Evolutionary conservation across 805 yeast genomes (phyloP).

Genomic region (Hanseniaspora thailandica): DNA sequence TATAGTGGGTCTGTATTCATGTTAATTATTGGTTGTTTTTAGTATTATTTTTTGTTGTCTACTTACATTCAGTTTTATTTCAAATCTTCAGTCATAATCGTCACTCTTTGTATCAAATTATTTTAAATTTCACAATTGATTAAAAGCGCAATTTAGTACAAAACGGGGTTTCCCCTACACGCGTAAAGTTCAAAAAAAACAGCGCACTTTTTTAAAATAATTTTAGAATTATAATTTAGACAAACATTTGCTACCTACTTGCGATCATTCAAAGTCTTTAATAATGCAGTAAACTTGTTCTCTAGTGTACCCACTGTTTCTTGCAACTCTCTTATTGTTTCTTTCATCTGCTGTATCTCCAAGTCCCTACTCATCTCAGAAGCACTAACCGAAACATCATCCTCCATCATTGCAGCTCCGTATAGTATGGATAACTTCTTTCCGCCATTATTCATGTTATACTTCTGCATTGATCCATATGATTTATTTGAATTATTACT

Average conservation of each 20-base stretch:
- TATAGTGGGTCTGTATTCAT: neutral
- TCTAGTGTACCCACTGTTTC: neutral
- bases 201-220: neutral
- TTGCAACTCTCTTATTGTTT: neutral
- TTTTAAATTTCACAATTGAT: neutral
- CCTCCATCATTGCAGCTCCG: constrained; percentile 10
- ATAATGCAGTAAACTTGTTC: neutral
- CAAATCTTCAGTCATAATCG: too few species aligned
- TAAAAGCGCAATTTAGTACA: neutral
- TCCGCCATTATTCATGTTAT: neutral
- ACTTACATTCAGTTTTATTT: neutral
- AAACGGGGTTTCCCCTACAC: neutral
- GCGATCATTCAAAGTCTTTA: neutral
- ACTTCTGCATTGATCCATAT: neutral
- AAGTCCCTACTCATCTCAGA: neutral
- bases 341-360: constrained; percentile 4
- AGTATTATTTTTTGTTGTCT: neutral
- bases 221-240: too few species aligned
- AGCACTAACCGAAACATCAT: neutral
- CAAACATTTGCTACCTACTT: too few species aligned
- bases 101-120: too few species aligned
- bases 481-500: neutral
- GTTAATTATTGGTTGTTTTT: neutral
- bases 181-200: too few species aligned
- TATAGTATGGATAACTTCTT: constrained; percentile 8